Conservation (phyloP, 306 rosid species). For the Rubus parviflorus region DNA sequence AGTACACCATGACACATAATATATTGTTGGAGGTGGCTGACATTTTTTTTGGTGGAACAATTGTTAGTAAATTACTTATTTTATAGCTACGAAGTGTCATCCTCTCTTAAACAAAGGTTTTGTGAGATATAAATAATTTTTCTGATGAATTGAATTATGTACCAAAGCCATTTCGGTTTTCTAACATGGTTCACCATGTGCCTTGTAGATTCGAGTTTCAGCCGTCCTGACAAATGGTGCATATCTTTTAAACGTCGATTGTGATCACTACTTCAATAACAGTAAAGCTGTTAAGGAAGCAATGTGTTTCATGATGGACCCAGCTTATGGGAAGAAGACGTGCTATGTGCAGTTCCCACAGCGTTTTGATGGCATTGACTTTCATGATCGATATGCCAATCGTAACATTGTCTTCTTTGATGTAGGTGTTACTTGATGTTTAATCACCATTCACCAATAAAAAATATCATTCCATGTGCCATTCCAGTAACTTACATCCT, state of each 20-base stretch:
- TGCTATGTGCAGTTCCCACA: constrained; percentile 99
- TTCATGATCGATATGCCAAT: constrained; percentile 99
- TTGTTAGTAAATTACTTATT: neutral
- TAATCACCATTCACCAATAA: neutral
- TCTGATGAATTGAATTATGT: neutral
- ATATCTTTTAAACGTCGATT: constrained; percentile 88
- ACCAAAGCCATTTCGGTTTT: constrained; percentile 8
- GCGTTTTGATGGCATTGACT: constrained; percentile 96
- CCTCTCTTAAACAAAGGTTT: neutral
- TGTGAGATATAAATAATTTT: constrained; percentile 7
- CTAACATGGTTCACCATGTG: constrained; percentile 35
- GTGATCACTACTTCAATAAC: constrained; percentile 99
- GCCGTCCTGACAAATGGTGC: constrained; percentile 99
- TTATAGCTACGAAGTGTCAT: neutral
- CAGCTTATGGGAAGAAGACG: constrained; percentile 84
- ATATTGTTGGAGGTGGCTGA: neutral
- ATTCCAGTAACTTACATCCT: neutral
- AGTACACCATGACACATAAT: neutral
- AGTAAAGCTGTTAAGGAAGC: constrained; percentile 98
- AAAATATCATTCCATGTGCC: neutral
- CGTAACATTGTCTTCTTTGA: constrained; percentile 97
- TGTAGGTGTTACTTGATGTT: constrained; percentile 48
- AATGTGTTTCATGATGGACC: constrained; percentile 99
- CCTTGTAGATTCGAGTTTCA: constrained; percentile 89
- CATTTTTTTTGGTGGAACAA: neutral